Evolutionary conservation across 148 eudicot genomes (phyloP).

Genomic region (Persicaria tinctoria): DNA sequence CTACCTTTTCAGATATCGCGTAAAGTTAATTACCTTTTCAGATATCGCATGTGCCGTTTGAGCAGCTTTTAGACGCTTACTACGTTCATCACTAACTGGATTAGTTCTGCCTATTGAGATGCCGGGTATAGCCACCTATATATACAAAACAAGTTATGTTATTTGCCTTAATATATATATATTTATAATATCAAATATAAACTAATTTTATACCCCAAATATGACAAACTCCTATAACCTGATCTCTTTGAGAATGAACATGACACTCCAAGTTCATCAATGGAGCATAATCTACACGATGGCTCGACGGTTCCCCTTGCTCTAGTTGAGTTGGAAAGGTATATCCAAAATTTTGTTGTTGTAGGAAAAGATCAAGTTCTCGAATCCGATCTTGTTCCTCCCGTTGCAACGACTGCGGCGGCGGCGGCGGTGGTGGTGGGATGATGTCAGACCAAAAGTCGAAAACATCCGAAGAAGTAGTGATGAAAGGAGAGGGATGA

Average conservation of each 20-base stretch:
- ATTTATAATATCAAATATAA: too few species aligned
- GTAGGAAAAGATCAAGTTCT: neutral
- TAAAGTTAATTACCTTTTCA: neutral
- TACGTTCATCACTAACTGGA: neutral
- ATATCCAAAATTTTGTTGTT: neutral
- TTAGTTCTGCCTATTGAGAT: neutral
- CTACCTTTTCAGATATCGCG: too few species aligned
- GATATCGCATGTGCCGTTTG: neutral
- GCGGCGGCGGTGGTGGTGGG: neutral
- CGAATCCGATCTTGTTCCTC: neutral
- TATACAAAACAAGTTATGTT: neutral
- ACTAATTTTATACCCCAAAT: too few species aligned
- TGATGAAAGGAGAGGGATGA: neutral
- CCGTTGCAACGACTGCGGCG: neutral
- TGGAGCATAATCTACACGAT: neutral
- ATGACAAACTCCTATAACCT: neutral
- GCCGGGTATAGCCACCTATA: neutral
- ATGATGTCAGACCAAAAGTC: neutral
- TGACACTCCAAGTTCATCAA: neutral
- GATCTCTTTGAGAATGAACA: neutral
- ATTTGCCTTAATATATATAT: neutral
- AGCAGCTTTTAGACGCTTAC: slow-evolving; percentile 1
- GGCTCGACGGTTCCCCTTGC: too few species aligned
- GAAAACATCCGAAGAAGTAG: neutral
- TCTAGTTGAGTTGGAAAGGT: neutral